A percentile compares a stretch with the other conserved stretches of the same genome.
phyloP scores from a whole-genome alignment of 768 basidiomycete species.

The Tylopilus balloui region DNA sequence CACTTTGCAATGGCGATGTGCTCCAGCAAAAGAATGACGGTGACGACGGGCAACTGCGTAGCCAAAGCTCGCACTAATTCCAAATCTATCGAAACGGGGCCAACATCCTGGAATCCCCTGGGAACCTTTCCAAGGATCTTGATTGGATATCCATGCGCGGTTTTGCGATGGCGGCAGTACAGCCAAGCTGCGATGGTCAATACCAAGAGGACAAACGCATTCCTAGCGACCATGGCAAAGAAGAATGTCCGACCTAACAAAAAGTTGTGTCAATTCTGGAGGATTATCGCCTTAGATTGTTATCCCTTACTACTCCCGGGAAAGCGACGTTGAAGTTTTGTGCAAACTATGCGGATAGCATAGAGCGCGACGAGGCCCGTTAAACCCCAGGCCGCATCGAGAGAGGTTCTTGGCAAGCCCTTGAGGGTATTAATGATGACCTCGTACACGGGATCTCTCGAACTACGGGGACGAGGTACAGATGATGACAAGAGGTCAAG shows the following conservation, averaged over 20 bases:
- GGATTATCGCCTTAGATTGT: neutral
- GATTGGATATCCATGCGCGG: constrained; percentile 68
- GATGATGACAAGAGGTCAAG: neutral
- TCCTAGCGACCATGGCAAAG: constrained; percentile 72
- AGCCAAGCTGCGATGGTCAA: constrained; percentile 87
- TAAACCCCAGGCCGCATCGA: constrained; percentile 91
- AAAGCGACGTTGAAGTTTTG: constrained; percentile 47
- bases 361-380: constrained; percentile 70
- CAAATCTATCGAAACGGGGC: constrained; percentile 41
- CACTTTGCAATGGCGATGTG: constrained; percentile 98
- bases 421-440: constrained; percentile 95
- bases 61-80: constrained; percentile 64
- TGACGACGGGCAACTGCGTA: constrained; percentile 74
- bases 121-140: constrained; percentile 82
- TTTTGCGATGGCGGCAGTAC: constrained; percentile 62
- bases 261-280: neutral
- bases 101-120: constrained; percentile 67
- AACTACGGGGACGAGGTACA: constrained; percentile 42
- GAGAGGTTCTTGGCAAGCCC: constrained; percentile 60
- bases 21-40: constrained; percentile 86
- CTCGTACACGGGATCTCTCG: constrained; percentile 75
- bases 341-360: constrained; percentile 55
- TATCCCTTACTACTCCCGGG: constrained; percentile 52
- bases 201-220: constrained; percentile 85
- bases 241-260: constrained; percentile 62